Evolutionary conservation across 176 grass and related monocot species (phyloP).

Genomic region (Juncus inflexus): DNA sequence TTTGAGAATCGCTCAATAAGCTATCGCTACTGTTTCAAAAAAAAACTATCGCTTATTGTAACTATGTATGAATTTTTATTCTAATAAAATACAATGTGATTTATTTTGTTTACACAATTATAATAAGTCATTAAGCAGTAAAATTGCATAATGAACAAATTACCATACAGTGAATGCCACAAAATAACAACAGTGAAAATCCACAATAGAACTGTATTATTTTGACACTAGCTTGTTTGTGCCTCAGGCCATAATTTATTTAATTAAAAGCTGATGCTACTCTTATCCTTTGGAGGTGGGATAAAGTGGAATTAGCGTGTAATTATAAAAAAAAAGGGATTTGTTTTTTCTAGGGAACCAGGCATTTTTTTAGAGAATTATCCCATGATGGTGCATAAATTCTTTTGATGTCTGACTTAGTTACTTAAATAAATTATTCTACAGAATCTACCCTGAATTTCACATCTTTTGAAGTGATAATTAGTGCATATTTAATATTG

Average conservation of each 20-base stretch:
- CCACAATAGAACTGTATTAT: too few relatives aligned
- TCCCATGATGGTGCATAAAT: slow-evolving; percentile 27
- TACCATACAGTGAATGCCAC: not conserved
- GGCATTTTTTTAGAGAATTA: slow-evolving; percentile 26
- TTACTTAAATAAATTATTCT: slow-evolving; percentile 24
- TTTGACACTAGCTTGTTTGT: not conserved
- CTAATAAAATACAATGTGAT: too few relatives aligned
- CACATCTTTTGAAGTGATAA: slow-evolving; percentile 22
- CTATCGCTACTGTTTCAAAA: too few relatives aligned
- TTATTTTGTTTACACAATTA: too few relatives aligned
- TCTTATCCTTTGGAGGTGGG: slow-evolving; percentile 16
- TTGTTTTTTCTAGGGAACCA: slow-evolving; percentile 17
- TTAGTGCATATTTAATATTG: too few relatives aligned
- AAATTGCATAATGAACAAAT: not conserved
- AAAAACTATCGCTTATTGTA: too few relatives aligned
- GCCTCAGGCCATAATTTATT: not conserved
- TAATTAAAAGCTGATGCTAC: slow-evolving; percentile 23
- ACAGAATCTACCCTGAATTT: slow-evolving; percentile 20
- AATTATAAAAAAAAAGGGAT: not conserved
- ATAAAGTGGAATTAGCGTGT: slow-evolving; percentile 16
- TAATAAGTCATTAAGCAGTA: too few relatives aligned
- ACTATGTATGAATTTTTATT: too few relatives aligned
- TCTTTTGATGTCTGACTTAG: slow-evolving; percentile 26
- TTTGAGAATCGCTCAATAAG: too few relatives aligned
- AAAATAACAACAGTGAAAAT: not conserved